Conservation (phyloP, 306 rosid species). For the Trifolium dubium region DNA sequence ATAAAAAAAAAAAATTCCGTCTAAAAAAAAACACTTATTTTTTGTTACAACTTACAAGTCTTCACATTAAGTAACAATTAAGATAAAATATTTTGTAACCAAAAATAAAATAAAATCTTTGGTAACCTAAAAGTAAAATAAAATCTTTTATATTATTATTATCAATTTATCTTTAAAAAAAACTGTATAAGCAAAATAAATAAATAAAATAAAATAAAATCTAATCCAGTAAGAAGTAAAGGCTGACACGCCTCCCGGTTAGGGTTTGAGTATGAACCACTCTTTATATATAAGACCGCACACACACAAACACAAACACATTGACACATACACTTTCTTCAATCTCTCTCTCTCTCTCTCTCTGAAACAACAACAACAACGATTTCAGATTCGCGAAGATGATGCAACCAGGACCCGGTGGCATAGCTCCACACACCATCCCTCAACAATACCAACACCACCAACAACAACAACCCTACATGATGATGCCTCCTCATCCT, state of each 20-base stretch:
- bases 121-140: not conserved
- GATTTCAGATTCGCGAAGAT: slow-evolving; percentile 36
- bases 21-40: no score
- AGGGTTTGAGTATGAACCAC: slow-evolving; percentile 51
- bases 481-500: slow-evolving; percentile 88
- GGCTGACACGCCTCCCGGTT: slow-evolving; percentile 34
- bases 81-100: no score
- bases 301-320: not conserved
- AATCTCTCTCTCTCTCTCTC: slow-evolving; percentile 6
- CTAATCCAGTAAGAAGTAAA: not conserved
- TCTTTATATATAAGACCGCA: slow-evolving; percentile 22
- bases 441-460: slow-evolving; percentile 63
- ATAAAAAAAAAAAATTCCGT: no score
- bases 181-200: not conserved
- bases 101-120: no score
- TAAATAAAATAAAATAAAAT: not conserved
- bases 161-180: no score
- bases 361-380: not conserved
- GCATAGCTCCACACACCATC: slow-evolving; percentile 60
- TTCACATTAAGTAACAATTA: no score
- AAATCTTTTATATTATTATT: not conserved
- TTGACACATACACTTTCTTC: not conserved
- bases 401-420: slow-evolving; percentile 88
- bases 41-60: no score
- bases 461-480: slow-evolving; percentile 55